These are phyloP conservation scores for Neonectria magnoliae DNA, from an alignment of 2,329 filamentous ascomycete genomes.

Conservation along the genomic window DNA sequence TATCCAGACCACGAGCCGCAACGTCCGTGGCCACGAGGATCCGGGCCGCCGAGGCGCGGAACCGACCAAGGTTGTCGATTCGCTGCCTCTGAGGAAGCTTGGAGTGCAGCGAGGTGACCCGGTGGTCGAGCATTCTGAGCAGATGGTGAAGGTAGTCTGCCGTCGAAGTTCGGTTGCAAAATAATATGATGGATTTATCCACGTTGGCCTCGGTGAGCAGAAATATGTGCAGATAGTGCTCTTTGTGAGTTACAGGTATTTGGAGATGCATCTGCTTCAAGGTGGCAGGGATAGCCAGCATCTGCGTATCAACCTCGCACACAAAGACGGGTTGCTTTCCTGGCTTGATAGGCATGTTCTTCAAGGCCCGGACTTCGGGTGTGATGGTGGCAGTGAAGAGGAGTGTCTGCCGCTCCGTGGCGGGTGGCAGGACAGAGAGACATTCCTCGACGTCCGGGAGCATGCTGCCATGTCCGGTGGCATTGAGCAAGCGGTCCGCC, in stretches of 20 bases:
- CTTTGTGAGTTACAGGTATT: conserved; percentile 89
- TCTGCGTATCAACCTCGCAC: conserved; percentile 84
- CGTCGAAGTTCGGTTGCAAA: conserved; percentile 91
- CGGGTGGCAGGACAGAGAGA: conserved; percentile 80
- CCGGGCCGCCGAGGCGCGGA: conserved; percentile 87
- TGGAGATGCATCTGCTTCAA: conserved; percentile 87
- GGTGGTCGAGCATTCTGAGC: conserved; percentile 84
- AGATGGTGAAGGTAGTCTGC: conserved; percentile 91
- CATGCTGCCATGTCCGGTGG: conserved; percentile 83
- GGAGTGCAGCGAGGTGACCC: conserved; percentile 91
- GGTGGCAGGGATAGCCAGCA: conserved; percentile 80
- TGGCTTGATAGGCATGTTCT: conserved; percentile 75
- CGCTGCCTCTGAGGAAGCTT: conserved; percentile 85
- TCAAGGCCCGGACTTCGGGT: conserved; percentile 87
- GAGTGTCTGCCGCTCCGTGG: conserved; percentile 85
- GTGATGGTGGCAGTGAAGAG: conserved; percentile 97
- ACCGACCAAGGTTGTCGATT: conserved; percentile 87
- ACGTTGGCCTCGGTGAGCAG: conserved; percentile 81
- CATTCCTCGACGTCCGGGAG: conserved; percentile 93
- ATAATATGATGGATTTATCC: conserved; percentile 85
- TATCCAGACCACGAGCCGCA: conserved; percentile 92
- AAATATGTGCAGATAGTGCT: conserved; percentile 93
- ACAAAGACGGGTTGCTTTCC: conserved; percentile 84
- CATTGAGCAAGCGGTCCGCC: conserved; percentile 86
- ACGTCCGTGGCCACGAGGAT: conserved; percentile 96